Evolutionary conservation across 345 rosid genomes (phyloP), one percentile per base, ranked within the genome.

Genomic region (Isatis tinctoria): DNA sequence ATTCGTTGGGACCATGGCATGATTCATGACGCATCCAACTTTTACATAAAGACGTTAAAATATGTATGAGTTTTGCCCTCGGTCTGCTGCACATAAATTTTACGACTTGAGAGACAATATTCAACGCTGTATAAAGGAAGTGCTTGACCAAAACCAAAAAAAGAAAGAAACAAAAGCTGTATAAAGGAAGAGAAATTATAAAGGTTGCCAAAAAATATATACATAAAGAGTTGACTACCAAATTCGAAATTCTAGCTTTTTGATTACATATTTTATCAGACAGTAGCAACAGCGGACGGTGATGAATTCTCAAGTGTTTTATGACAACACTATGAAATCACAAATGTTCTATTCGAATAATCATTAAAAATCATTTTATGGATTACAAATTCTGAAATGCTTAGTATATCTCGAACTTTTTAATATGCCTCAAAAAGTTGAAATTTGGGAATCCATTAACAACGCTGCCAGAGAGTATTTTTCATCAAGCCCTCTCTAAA

Each of bases 1-100:
- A 8, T 54, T 39, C 54, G 65, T 62, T 69, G 75, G 79, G 79
- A 69, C 75, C 53, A 62, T 53, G 10, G 52, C 75, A 61, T 60
- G 49, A 52, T 69, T 75, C 79, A 60, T 68, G 68, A 28, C 18
- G 13, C 56, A 40, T 39, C 67, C 14, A 8, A 9, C 3, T 67
- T 66, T 74, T 40, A 22, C 30, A n/a, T 24, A 27, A 27, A 14
- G 16, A 27, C 13, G 59, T 26, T 26, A 0, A 12, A 10, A 13
- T 4, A 43, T 14, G 1, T 43, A 14, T 14, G 17, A 43, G 8
- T 44, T 44, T n/a, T 44, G 20, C 2, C 20, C 9, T 28, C 18
- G 48, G 20, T 8, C 41, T 41, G 45, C 10, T 33, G 54, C 36
- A 24, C 59, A 14, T 14, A 28, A 13, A 8, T 61, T 68, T 72